Conservation (phyloP, 1,284 basidiomycete genomes). For the Malassezia nana region DNA sequence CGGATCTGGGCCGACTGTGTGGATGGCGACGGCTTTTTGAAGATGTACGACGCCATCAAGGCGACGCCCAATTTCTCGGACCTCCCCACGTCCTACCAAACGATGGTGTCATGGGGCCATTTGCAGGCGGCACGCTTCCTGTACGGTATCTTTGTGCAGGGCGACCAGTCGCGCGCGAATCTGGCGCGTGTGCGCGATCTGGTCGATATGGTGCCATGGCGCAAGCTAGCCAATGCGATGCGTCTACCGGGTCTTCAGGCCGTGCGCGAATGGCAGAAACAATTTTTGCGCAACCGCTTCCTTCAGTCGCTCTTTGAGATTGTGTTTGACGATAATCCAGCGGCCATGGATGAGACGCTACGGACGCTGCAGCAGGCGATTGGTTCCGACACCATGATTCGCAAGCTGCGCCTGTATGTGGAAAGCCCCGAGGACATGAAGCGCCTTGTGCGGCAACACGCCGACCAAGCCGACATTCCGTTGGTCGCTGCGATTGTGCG, state of each 20-base stretch:
- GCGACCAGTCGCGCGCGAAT: conserved; percentile 38
- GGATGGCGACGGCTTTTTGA: conserved; percentile 40
- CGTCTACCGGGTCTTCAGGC: conserved; percentile 32
- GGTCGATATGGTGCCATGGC: conserved; percentile 39
- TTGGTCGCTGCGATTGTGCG: conserved; percentile 44
- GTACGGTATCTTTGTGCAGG: conserved; percentile 38
- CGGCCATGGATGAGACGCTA: conserved; percentile 36
- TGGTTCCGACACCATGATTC: conserved; percentile 34
- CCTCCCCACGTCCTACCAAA: conserved; percentile 37
- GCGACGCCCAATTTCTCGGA: conserved; percentile 26
- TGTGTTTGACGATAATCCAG: conserved; percentile 37
- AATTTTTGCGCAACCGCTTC: conserved; percentile 32
- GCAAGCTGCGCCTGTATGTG: conserved; percentile 39
- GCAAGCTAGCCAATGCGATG: conserved; percentile 37
- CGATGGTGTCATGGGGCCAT: conserved; percentile 39
- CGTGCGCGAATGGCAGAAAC: conserved; percentile 32
- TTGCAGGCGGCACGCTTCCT: conserved; percentile 39
- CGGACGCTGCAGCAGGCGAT: conserved; percentile 27
- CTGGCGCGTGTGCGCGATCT: conserved; percentile 31
- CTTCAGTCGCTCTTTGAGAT: conserved; percentile 33
- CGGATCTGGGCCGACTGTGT: conserved; percentile 42
- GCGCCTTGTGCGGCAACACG: conserved; percentile 40
- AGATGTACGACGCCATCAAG: conserved; percentile 32
- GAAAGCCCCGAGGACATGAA: conserved; percentile 37
- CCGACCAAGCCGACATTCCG: conserved; percentile 34